Conservation (phyloP, 768 basidiomycete species). For the Podaxis sp. region DNA sequence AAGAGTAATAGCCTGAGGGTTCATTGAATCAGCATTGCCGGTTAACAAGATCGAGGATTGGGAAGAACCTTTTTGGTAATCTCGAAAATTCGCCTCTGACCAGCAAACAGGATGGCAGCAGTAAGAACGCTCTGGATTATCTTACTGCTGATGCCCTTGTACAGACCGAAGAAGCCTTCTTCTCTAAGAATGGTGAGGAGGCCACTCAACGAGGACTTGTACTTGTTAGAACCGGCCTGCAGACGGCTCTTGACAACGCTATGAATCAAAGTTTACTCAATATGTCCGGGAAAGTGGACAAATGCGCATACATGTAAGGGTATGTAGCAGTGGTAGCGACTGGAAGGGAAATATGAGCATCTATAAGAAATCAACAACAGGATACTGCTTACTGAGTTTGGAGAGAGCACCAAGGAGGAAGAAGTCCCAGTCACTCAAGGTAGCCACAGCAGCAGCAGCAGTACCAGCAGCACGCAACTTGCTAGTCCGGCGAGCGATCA, state of each 20-base stretch:
- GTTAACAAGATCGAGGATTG: background rate
- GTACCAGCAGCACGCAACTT: conserved; percentile 48
- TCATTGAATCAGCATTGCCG: background rate
- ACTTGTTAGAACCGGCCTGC: conserved; percentile 73
- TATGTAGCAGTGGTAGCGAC: conserved; percentile 50
- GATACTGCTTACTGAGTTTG: conserved; percentile 66
- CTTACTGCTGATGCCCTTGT: conserved; percentile 86
- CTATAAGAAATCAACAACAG: background rate
- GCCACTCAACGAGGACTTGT: conserved; percentile 76
- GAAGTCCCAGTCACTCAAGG: conserved; percentile 83
- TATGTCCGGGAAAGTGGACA: background rate
- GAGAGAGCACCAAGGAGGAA: conserved; percentile 94
- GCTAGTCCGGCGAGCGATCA: conserved; percentile 62
- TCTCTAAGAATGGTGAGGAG: conserved; percentile 73
- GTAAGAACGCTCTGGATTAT: conserved; percentile 90
- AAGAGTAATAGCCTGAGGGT: conserved; percentile 10
- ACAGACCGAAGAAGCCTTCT: conserved; percentile 82
- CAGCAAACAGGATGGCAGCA: conserved; percentile 90
- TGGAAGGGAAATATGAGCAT: conserved; percentile 19
- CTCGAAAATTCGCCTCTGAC: conserved; percentile 81
- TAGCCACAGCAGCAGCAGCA: conserved; percentile 38
- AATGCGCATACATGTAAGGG: conserved; percentile 43
- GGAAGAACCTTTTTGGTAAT: conserved; percentile 51
- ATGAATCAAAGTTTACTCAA: background rate
- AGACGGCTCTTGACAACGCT: conserved; percentile 78